Base-by-base conservation (phyloP, 2,329 filamentous ascomycete species). In the Alternaria triticina region DNA sequence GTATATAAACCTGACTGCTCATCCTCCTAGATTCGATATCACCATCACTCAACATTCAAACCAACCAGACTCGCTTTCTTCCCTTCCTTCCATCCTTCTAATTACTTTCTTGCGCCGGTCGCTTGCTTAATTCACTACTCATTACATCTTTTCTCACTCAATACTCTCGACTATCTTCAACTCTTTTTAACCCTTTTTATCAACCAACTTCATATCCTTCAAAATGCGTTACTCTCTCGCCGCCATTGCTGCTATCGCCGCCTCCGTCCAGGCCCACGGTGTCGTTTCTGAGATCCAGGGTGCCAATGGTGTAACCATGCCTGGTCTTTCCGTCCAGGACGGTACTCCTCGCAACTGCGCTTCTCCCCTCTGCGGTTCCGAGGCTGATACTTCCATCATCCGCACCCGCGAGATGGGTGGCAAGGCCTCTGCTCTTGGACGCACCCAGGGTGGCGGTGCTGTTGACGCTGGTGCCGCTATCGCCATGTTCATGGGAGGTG, bases 341-440 rank as follows among this genome's bases (percentile, higher is more conserved):
- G 89, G 88, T 71, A 91, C 89, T 65, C 89, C 89, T 54, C 88
- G 89, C 73, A 88, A 91, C 80, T 91, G 89, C 78, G 82, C 86
- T 54, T 82, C 82, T 71, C 87, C 89, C 70, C 67, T 77, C 49
- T 91, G 88, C 74, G 89, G 89, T 62, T 85, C 89, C n/a, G 86
- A 91, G 77, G 87, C 86, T 62, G 89, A 91, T 74, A 91, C 89
- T n/a, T 84, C 89, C 77, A 90, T 91, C 82, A 90, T 91, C 79
- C 87, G 89, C 40, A 79, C 86, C 64, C 79, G 82, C 12, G 89
- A 91, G 79, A 83, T 91, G 61, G 80, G 81, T 52, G 82, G 80
- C 71, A 82, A 84, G 69, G 87, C 86, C 36, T 84, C 83, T 33
- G 83, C 89, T 55, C 85, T 91, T n/a, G 89, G 89, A 70, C 86